Evolutionary conservation across 257 asterid species (phyloP), one percentile per base, ranked within the genome.

Genomic region (Scutellaria minor): DNA sequence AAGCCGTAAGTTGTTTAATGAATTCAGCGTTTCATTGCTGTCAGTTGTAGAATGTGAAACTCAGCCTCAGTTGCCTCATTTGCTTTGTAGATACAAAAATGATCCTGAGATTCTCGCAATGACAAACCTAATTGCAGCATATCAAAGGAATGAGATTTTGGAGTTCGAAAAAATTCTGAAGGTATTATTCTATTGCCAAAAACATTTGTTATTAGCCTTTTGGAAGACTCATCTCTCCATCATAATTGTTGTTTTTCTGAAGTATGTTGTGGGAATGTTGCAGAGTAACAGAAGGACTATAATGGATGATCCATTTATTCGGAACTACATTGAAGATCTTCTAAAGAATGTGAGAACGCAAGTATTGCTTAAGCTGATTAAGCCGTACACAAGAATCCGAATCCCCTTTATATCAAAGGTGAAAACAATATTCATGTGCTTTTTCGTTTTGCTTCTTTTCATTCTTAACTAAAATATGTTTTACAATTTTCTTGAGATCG

Each of bases 271-370:
- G 64, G 62, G 54, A 65, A 75, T 60, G 42, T 61, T 68, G 75
- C 92, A 91, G 99, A 92, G 97, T 82, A 95, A 95, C 83, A 84
- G 98, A 75, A 92, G 95, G 83, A 95, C 97, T 6, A 95, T 95
- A 81, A 95, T 95, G 99, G 99, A 95, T 72, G 99, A 95, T 79
- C 97, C 89, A 18, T 95, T 95, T 77, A 95, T 95, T 68, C 81
- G 99, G 65, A 95, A 90, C 76, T 95, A 95, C 86, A 92, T 95
- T 77, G 99, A 95, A 86, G 99, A 95, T 86, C 98, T 95, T 76
- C 82, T 95, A 72, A 95, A 89, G 87, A 95, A 95, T 75, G 97
- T 95, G 78, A 87, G 99, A 76, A 95, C 99, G 31, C 99, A 92
- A 74, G 99, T 95, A 82, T 79, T 95, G 88, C 95, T 95, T 39